A percentile compares a stretch with the other conserved stretches of the same genome.
Evolutionary conservation across 768 basidiomycete species (phyloP).

Genomic region (Artomyces pyxidatus): DNA sequence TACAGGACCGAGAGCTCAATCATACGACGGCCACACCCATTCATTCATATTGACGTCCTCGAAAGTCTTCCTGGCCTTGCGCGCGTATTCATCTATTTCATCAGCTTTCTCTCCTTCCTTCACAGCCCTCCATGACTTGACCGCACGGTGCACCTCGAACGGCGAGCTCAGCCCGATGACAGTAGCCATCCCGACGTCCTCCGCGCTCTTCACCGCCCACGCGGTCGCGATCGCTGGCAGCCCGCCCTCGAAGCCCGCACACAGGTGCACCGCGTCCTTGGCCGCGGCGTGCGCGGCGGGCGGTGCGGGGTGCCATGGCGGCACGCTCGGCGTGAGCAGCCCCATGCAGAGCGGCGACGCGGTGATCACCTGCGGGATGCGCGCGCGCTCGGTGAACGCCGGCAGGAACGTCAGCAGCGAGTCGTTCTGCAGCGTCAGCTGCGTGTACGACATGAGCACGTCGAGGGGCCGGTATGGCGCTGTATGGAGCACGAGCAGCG

Average conservation of each 20-base stretch:
- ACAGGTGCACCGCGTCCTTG: conserved; percentile 24
- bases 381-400: conserved; percentile 52
- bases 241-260: conserved; percentile 32
- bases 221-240: conserved; percentile 67
- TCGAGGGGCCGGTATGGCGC: conserved; percentile 68
- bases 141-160: conserved; percentile 66
- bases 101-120: conserved; percentile 28
- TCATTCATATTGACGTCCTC: conserved; percentile 44
- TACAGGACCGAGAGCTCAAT: too few relatives aligned
- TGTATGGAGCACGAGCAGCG: conserved; percentile 62
- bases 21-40: conserved; percentile 25
- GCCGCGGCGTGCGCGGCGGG: conserved; percentile 36
- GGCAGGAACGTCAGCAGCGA: conserved; percentile 48
- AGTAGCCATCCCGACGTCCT: conserved; percentile 40
- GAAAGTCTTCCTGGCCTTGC: conserved; percentile 36
- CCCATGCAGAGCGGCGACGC: conserved; percentile 87
- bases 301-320: conserved; percentile 76
- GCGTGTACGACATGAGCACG: conserved; percentile 72
- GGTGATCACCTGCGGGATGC: conserved; percentile 58
- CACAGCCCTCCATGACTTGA: conserved; percentile 60
- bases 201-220: conserved; percentile 46
- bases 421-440: conserved; percentile 68
- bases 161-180: conserved; percentile 68
- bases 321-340: conserved; percentile 49
- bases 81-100: conserved; percentile 37